Conservation (phyloP, 2,329 filamentous ascomycete species). For the Venturia aucupariae region DNA sequence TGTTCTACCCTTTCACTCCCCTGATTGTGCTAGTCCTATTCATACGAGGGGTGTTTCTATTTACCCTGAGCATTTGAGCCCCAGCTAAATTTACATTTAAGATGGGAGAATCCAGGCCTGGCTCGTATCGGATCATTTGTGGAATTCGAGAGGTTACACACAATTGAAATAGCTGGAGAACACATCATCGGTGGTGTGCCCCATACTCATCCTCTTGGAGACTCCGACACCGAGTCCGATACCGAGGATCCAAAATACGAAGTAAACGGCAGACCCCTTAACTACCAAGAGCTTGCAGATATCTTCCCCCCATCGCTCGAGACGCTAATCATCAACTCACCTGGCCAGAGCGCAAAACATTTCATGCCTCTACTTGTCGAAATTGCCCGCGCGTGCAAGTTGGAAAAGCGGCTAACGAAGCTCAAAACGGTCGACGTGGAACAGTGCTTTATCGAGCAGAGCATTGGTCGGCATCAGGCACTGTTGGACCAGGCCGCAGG, state of each 20-base stretch:
- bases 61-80: neutral
- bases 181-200: neutral
- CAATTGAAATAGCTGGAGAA: neutral
- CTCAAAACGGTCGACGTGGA: neutral
- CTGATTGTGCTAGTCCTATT: neutral
- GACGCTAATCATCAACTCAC: neutral
- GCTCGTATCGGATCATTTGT: neutral
- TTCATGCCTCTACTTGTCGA: neutral
- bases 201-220: neutral
- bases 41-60: neutral
- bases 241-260: neutral
- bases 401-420: neutral
- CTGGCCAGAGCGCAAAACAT: neutral
- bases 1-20: neutral
- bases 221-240: neutral
- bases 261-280: neutral
- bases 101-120: neutral
- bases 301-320: slow-evolving; percentile 8
- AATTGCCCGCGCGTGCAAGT: neutral
- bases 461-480: neutral
- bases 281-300: slow-evolving; percentile 3
- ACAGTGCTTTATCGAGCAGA: neutral
- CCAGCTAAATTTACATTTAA: neutral
- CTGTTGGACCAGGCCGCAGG: neutral
- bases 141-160: neutral